Evolutionary conservation across 805 yeast species (phyloP), one percentile per base, ranked within the genome.

Genomic region (Schwanniomyces yamadae): DNA sequence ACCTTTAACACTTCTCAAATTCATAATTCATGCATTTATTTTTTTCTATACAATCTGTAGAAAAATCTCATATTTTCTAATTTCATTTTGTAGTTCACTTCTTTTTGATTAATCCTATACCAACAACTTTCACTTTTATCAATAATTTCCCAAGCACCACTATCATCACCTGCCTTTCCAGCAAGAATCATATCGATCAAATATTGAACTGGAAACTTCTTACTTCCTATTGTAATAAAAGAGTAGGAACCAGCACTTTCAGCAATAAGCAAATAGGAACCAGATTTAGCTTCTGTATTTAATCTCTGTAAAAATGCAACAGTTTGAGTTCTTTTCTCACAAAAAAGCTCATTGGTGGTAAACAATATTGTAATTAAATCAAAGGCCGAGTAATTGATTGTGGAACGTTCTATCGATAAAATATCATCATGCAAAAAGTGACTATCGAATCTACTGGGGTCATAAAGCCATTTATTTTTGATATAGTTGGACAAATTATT

Each of bases 211-310:
- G 96, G 96, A 63, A 88, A 88, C 45, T 67, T 75, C 55, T 83
- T 87, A 20, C 77, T 58, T 3, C 95, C 95, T 28, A 88, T 73
- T 2, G 78, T 71, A 24, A 88, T 84, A 48, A 86, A 82, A 1
- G 95, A 85, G 58, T 81, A 88, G 7, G 95, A 84, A 0, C 96
- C 96, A 0, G 96, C 96, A 61, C 93, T 82, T 51, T 88, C 96
- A 2, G 86, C 77, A 16, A 88, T 77, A 29, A 89, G 64, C 23
- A 88, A 58, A 19, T 74, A 57, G 11, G 86, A 61, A 0, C 90
- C 93, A 1, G 56, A 37, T 23, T 59, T 52, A 57, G 95, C 85
- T 6, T 53, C 27, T 4, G 52, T 44, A 36, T 76, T 71, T 39
- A 88, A 57, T 8, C 60, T 52, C 41, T 80, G 79, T 35, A 88